Percentiles rank a stretch among this genome's conserved stretches.
Conservation (phyloP, 1,139 yeast genomes). For the Saccharomyces hybrid region DNA sequence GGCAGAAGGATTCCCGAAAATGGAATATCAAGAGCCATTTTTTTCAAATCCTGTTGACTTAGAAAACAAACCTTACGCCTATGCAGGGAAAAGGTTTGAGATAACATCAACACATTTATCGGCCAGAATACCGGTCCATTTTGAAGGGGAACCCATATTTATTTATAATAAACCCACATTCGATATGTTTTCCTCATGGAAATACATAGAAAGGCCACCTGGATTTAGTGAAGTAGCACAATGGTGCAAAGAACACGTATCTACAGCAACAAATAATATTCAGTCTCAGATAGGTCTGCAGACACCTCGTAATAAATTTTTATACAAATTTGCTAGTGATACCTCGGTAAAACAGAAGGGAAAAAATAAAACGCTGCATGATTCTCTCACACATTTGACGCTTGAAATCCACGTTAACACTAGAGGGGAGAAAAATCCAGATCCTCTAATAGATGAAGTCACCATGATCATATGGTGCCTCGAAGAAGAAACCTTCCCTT, state of each 20-base stretch:
- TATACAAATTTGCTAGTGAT: conserved; percentile 30
- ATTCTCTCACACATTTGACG: conserved; percentile 46
- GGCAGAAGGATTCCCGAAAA: conserved; percentile 40
- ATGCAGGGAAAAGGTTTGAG: conserved; percentile 58
- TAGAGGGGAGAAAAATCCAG: conserved; percentile 45
- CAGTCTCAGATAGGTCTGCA: conserved; percentile 47
- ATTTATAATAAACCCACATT: conserved; percentile 5
- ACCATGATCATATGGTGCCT: conserved; percentile 55
- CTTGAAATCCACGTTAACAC: conserved; percentile 65
- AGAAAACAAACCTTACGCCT: conserved; percentile 48
- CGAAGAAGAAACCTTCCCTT: conserved; percentile 39
- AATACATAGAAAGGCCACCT: conserved; percentile 38
- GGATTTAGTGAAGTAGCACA: conserved; percentile 30
- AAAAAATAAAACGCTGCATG: conserved; percentile 39
- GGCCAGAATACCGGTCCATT: conserved; percentile 22
- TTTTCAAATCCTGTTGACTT: conserved; percentile 48
- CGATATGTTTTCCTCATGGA: conserved; percentile 30
- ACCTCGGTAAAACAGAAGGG: conserved; percentile 27
- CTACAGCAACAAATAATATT: conserved; percentile 18
- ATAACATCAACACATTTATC: conserved; percentile 27
- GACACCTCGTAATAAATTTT: conserved; percentile 33
- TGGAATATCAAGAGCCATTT: conserved; percentile 56
- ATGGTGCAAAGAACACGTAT: conserved; percentile 19
- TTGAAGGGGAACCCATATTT: conserved; percentile 15
- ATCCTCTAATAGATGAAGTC: conserved; percentile 58